Conservation (phyloP, 75 land plant genomes). For the Picea sitchensis region DNA sequence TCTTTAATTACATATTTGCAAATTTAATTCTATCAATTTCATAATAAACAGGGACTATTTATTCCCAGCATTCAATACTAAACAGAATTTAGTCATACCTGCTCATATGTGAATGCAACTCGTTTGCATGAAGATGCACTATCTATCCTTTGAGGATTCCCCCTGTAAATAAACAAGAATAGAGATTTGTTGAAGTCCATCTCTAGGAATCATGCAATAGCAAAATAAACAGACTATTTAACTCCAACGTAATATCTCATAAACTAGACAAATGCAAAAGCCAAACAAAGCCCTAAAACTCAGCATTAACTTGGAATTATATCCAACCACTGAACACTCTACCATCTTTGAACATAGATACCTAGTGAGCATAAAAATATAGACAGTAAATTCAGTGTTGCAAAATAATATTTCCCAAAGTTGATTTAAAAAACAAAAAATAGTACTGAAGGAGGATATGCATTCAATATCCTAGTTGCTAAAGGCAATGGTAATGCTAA, state of each 20-base stretch:
- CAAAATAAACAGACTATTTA: not conserved
- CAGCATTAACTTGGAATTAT: not conserved
- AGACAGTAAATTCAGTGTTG: not conserved
- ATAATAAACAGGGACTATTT: no score
- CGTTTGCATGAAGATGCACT: slow-evolving; percentile 62
- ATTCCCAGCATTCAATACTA: no score
- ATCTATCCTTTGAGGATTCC: slow-evolving; percentile 94
- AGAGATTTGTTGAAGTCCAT: not conserved
- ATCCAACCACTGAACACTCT: not conserved
- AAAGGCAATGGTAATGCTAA: not conserved
- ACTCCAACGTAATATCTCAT: not conserved
- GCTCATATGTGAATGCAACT: slow-evolving; percentile 91
- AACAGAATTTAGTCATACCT: slow-evolving; percentile 40
- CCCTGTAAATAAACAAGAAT: slow-evolving; percentile 44
- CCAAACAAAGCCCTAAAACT: not conserved
- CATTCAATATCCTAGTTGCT: not conserved
- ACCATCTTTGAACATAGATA: no score
- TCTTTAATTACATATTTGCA: no score
- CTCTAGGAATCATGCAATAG: not conserved
- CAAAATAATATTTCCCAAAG: not conserved
- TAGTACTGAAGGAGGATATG: not conserved
- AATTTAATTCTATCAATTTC: no score
- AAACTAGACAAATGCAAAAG: not conserved
- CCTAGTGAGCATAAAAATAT: no score
- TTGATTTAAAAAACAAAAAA: not conserved